A percentile compares a stretch with the other conserved stretches of the same genome.
phyloP scores from a whole-genome alignment of 1,284 basidiomycete species.

The Heterobasidion occidentale region DNA sequence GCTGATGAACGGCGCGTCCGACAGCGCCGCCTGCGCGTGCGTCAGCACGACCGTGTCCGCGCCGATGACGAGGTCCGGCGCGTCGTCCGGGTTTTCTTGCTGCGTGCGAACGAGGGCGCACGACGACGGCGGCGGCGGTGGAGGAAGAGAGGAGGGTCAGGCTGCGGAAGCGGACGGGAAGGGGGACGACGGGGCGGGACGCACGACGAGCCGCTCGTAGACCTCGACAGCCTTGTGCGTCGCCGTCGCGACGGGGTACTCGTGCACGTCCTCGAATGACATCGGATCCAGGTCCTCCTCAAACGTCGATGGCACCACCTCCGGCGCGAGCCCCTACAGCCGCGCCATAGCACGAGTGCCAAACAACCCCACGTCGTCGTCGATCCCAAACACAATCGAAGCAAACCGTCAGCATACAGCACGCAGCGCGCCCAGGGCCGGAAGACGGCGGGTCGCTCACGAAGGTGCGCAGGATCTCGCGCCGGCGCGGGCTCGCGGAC shows the following conservation, averaged over 20 bases:
- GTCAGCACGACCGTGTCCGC: constrained; percentile 91
- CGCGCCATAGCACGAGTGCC: too few relatives aligned
- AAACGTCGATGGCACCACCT: constrained; percentile 86
- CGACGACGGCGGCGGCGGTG: not conserved
- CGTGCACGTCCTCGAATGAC: constrained; percentile 73
- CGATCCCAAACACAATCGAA: not conserved
- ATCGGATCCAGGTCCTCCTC: constrained; percentile 71
- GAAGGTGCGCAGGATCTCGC: constrained; percentile 76
- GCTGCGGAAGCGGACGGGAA: too few relatives aligned
- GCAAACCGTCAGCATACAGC: constrained; percentile 1
- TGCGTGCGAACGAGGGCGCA: constrained; percentile 16
- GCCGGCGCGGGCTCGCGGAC: constrained; percentile 78
- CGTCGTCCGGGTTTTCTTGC: constrained; percentile 66
- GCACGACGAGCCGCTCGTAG: constrained; percentile 78
- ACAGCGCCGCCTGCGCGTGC: constrained; percentile 55
- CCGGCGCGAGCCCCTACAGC: constrained; percentile 73
- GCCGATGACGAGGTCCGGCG: constrained; percentile 91
- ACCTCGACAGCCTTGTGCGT: constrained; percentile 90
- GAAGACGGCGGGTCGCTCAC: constrained; percentile 33
- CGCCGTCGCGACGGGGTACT: constrained; percentile 92
- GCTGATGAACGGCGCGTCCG: constrained; percentile 40
- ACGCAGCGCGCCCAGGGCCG: not conserved
- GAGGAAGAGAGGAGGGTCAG: not conserved
- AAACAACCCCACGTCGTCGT: too few relatives aligned
- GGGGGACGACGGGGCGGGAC: constrained; percentile 17